Base-by-base conservation (phyloP, 768 basidiomycete species). In the Amanita inopinata region DNA sequence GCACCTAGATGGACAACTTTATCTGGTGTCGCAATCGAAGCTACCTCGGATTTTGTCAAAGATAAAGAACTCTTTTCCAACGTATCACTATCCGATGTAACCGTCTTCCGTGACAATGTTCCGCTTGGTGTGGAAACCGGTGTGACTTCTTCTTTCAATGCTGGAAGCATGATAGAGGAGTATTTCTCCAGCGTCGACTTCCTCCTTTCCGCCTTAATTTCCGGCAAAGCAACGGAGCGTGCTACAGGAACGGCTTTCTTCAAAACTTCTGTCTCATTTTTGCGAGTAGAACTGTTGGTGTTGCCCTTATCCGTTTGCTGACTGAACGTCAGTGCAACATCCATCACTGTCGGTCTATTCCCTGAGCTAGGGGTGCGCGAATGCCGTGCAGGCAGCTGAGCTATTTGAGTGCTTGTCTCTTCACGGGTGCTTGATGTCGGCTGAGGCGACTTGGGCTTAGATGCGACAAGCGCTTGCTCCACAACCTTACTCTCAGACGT, bases 331-430 rank as follows among this genome's bases (percentile, higher is more conserved):
- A 79, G 80, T 2, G 82, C 83, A 8, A 88, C 74, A 31, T 88
- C 83, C 85, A 88, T 87, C 17, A 78, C 83, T 10, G 77, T 75
- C 14, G 80, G 74, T 46, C 86, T 65, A 40, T 73, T 76, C 11
- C 82, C 81, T 4, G 81, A 73, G 52, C 75, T 83, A 3, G 82
- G 75, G 39, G 80, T 79, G 15, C 82, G 76, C 33, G 61, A 45
- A 51, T 71, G 73, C 39, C 67, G 69, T 3, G 60, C 53, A 4
- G 72, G 66, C 1, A 69, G 19, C 2, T 42, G 31, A 10, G 15
- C 59, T 3, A 53, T 48, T 1, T 60, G 48, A 15, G 56, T 28
- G 18, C 45, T 36, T 18, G 39, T 39, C 28, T 64, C 61, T 40
- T 51, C 46, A 17, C 46, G 46, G 9, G 46, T 35, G 30, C 42